Conservation (phyloP, 352 stramenopile species). For the Pythium coloratum region DNA sequence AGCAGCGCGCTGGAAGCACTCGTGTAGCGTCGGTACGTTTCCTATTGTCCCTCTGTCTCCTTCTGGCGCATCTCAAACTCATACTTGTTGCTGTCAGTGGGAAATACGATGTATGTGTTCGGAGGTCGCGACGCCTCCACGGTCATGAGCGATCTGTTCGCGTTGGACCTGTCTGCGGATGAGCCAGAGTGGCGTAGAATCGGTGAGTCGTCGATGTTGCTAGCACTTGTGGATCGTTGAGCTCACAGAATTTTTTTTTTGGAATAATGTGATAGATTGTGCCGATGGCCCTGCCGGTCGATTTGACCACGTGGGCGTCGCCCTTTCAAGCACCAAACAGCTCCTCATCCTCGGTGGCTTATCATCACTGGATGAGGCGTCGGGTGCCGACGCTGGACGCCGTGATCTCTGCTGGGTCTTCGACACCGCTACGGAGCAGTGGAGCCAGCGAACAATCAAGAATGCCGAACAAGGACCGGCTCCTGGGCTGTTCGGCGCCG, state of each 20-base stretch:
- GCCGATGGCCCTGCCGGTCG: constrained; percentile 13
- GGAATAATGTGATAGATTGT: constrained; percentile 22
- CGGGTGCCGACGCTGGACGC: constrained; percentile 11
- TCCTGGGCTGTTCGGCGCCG: constrained; percentile 45
- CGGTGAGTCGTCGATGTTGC: constrained; percentile 25
- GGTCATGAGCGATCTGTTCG: constrained; percentile 72
- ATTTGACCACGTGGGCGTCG: constrained; percentile 66
- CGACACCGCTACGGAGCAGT: constrained; percentile 47
- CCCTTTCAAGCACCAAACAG: constrained; percentile 42
- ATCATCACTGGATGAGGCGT: constrained; percentile 33
- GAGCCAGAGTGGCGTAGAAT: constrained; percentile 51
- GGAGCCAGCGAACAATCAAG: constrained; percentile 40
- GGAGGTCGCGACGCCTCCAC: constrained; percentile 66
- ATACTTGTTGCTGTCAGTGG: constrained; percentile 38
- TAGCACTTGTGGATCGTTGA: background rate
- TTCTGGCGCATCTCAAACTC: constrained; percentile 1
- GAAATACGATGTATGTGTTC: constrained; percentile 65
- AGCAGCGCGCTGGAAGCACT: constrained; percentile 77
- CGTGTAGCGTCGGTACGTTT: constrained; percentile 47
- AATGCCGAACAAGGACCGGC: constrained; percentile 37
- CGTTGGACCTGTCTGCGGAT: constrained; percentile 48
- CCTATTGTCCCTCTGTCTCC: background rate
- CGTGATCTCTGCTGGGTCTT: constrained; percentile 44
- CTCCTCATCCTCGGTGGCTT: constrained; percentile 68
- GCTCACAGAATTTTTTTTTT: background rate